Conservation (phyloP, 2,329 filamentous ascomycete genomes). For the Zymoseptoria passerinii region DNA sequence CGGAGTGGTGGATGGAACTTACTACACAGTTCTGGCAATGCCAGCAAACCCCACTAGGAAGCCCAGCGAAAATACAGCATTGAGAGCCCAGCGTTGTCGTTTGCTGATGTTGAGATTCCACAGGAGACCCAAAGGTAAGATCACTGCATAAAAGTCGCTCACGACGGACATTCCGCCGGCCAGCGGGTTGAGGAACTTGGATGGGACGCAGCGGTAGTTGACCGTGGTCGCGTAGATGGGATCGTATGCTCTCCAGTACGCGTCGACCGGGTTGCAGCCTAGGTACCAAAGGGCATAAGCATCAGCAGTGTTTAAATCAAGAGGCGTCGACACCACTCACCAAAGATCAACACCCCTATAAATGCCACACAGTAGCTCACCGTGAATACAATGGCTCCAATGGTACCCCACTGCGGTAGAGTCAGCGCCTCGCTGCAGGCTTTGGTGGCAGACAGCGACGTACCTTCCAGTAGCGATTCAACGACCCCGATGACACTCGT, state of each 20-base stretch:
- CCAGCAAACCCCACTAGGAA: conserved; percentile 26
- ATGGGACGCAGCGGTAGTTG: conserved; percentile 30
- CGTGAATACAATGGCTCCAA: conserved; percentile 32
- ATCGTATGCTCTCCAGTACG: conserved; percentile 35
- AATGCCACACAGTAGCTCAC: conserved; percentile 33
- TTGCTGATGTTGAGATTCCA: conserved; percentile 35
- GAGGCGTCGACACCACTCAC: too few relatives aligned
- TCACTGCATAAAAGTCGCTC: conserved; percentile 34
- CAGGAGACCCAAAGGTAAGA: conserved; percentile 37
- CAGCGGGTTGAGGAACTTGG: conserved; percentile 31
- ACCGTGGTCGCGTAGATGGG: conserved; percentile 21
- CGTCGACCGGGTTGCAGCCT: conserved; percentile 32
- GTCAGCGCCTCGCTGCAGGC: not conserved
- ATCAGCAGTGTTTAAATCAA: too few relatives aligned
- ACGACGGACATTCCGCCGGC: conserved; percentile 32
- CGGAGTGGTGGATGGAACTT: not conserved
- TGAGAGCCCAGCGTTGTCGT: conserved; percentile 38
- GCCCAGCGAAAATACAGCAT: conserved; percentile 31
- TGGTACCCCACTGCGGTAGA: conserved; percentile 22
- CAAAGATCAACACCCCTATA: conserved; percentile 26
- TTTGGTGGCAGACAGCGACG: not conserved
- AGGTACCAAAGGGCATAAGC: too few relatives aligned
- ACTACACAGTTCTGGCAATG: conserved; percentile 29
- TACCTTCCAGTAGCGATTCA: conserved; percentile 26
- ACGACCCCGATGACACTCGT: conserved; percentile 30